Base-by-base conservation (phyloP, 2,329 filamentous ascomycete species). In the Sarocladium oryzae region DNA sequence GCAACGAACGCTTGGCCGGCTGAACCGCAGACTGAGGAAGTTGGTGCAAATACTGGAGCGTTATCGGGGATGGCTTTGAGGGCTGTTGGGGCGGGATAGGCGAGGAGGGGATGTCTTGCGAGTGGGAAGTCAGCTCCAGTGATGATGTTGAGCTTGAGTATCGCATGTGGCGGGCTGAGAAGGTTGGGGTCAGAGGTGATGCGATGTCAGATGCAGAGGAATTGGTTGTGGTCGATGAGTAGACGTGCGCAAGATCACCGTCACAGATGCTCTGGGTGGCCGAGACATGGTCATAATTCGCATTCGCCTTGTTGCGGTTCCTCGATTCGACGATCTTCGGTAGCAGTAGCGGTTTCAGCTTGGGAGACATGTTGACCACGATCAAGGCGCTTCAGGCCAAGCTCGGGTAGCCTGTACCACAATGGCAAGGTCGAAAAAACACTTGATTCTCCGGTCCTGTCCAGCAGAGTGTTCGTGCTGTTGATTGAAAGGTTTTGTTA, bases 71-170 rank as follows among this genome's bases (percentile, higher is more conserved):
- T 55, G 70, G 69, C 26, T 49, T 49, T 16, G 46, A 37, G n/a
- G 30, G 30, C 24, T 43, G 49, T 26, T 48, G 52, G 21, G 60
- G 56, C 49, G 56, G 55, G 6, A 70, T 77, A 53, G 76, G 84
- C 54, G 76, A 85, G 51, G 75, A 84, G 55, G 58, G 53, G 24
- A 52, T 54, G 18, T 63, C 61, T 32, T 53, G 53, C 18, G 48
- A 48, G 15, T 52, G 43, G 26, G 68, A 51, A 50, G 64, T 15
- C 79, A 88, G 75, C 52, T 87, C 85, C 52, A 89, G 73, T 4
- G 90, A 95, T 1, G 90, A 95, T 24, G 79, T 77, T 0, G 89
- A 93, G 69, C 88, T 92, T 21, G 84, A 79, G 59, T 80, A 81
- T 58, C 83, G 78, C 46, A 79, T 69, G 65, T 86, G 83, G 30